Base-by-base conservation (phyloP, 164 flowering plant genomes). In the Kalanchoe fedtschenkoi region DNA sequence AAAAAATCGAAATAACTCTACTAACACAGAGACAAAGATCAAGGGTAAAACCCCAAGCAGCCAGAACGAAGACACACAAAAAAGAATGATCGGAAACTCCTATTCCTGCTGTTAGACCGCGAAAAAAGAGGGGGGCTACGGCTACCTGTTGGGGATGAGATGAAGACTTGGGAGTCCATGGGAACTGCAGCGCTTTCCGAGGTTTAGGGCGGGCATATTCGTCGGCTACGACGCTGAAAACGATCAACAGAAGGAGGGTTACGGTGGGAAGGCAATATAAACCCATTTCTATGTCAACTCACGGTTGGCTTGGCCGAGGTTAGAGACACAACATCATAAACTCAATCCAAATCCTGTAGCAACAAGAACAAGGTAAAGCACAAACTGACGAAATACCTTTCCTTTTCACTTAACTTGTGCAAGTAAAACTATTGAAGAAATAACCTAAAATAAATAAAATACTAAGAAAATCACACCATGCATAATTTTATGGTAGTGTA, bases 191-290 rank as follows among this genome's bases (percentile, higher is more conserved):
- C 5, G 68, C 62, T 43, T 82, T 65, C 1, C 97, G 82, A 63
- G 97, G 89, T 62, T 46, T 67, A 0, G 97, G 93, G 17, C 97
- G 81, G 47, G 85, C 77, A 59, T 91, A 91, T 17, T 83, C 91
- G 16, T 34, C 24, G 5, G 75, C 79, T 0, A 58, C 61, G 13
- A 69, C 73, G 17, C 64, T 30, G 1, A 62, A 66, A 24, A 67
- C 30, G 14, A 60, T n/a, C 55, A 68, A 47, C 5, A 61, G 10
- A 24, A 72, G 28, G 56, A 51, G 14, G 2, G 33, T 51, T 13
- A 32, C 56, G 17, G 32, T 37, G 39, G 13, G 39, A 37, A 1
- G 39, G 14, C 14, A 51, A 32, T 51, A 26, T 3, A 26, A 51
- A 51, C 56, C 56, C 56, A 51, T 51, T 26, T 24, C 32, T n/a